Evolutionary conservation across 495 filamentous ascomycete genomes (phyloP).

Genomic region (Darksidea phi): DNA sequence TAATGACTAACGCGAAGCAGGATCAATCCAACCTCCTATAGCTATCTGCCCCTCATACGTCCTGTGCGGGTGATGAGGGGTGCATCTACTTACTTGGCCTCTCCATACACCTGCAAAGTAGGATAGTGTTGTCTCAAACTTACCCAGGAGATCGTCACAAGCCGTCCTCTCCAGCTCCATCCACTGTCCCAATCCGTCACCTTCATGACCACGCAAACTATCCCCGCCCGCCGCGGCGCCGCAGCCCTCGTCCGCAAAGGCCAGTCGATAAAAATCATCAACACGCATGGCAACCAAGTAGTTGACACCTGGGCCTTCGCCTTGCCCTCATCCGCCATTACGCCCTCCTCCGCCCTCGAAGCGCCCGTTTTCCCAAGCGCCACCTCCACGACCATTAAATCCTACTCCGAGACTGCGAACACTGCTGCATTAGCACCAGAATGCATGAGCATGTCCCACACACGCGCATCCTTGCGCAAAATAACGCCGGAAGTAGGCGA

Average conservation of each 20-base stretch:
- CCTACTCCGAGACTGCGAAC: conserved; percentile 23
- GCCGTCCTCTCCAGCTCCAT: neutral
- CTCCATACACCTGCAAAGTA: no score
- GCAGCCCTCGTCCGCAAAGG: conserved; percentile 43
- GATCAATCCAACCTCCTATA: neutral
- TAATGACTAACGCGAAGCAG: no score
- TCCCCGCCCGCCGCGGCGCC: conserved; percentile 49
- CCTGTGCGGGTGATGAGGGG: conserved; percentile 1
- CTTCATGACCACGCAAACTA: conserved; percentile 32
- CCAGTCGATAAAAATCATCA: conserved; percentile 53
- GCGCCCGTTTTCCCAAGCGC: conserved; percentile 31
- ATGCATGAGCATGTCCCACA: conserved; percentile 48
- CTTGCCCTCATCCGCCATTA: conserved; percentile 34
- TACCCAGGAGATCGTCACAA: no score
- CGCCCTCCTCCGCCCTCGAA: conserved; percentile 7
- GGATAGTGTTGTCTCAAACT: no score
- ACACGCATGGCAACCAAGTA: conserved; percentile 55
- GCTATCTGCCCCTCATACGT: conserved; percentile 9
- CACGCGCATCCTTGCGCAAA: conserved; percentile 41
- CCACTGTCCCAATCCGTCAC: neutral
- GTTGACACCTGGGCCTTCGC: conserved; percentile 54
- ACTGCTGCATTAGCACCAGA: conserved; percentile 30
- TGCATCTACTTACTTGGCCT: neutral
- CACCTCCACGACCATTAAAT: conserved; percentile 4
- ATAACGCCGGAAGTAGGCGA: conserved; percentile 42